These are phyloP conservation scores for Fusarium xyrophilum DNA, from an alignment of 2,329 filamentous ascomycete genomes.

Conservation along the genomic window DNA sequence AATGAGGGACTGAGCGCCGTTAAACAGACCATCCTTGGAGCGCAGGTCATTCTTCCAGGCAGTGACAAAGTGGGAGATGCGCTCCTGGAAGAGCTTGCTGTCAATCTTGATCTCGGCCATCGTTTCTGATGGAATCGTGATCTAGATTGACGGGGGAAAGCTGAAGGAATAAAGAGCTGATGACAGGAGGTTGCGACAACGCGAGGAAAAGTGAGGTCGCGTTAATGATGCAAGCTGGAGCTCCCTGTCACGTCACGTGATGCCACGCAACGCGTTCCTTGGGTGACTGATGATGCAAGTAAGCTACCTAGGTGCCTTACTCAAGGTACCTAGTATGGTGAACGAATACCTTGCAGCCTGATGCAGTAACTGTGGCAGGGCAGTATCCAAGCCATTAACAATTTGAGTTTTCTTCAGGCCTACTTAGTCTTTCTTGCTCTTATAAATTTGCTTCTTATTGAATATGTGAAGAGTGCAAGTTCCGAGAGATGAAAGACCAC, in stretches of 20 bases:
- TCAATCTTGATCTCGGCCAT: conserved; percentile 94
- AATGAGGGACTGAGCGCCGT: conserved; percentile 83
- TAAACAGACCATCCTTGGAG: conserved; percentile 82
- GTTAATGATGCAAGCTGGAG: conserved; percentile 48
- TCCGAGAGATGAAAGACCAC: neutral
- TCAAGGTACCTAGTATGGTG: neutral
- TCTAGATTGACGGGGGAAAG: conserved; percentile 39
- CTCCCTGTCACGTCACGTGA: conserved; percentile 51
- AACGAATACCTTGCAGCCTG: neutral
- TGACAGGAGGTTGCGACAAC: conserved; percentile 42
- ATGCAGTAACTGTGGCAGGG: neutral
- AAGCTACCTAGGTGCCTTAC: neutral
- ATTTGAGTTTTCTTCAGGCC: neutral
- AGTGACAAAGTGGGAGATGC: conserved; percentile 82
- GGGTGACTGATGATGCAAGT: conserved; percentile 29
- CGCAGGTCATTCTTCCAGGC: conserved; percentile 98
- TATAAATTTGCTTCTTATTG: neutral
- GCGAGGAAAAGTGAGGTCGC: conserved; percentile 53
- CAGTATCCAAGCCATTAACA: neutral
- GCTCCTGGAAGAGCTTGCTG: conserved; percentile 90
- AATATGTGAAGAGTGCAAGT: neutral
- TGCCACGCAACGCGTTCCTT: conserved; percentile 36
- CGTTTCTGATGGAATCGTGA: conserved; percentile 49
- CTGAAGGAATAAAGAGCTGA: conserved; percentile 36
- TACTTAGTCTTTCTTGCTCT: neutral